Percentiles rank a stretch among this genome's conserved stretches.
Conservation (phyloP, 2,329 filamentous ascomycete species). For the Beauveria asiatica region DNA sequence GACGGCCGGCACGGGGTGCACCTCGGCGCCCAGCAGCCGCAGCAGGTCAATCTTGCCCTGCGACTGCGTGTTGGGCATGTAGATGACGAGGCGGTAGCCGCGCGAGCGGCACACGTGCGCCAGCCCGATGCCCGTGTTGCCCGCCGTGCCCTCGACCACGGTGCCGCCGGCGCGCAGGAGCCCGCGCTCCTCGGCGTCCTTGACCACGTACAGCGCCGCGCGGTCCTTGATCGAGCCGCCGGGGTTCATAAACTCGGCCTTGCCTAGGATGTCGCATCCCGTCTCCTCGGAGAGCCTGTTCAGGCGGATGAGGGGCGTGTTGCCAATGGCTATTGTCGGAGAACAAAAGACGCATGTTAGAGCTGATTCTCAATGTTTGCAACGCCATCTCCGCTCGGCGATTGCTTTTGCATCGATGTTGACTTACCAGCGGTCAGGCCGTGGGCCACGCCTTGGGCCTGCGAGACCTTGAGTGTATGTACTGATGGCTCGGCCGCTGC, state of each 20-base stretch:
- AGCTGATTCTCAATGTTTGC: neutral
- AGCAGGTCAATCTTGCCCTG: slow-evolving; percentile 96
- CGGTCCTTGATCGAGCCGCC: slow-evolving; percentile 95
- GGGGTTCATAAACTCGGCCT: slow-evolving; percentile 98
- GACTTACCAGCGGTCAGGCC: slow-evolving; percentile 70
- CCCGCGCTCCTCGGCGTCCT: slow-evolving; percentile 84
- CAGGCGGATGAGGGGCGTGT: slow-evolving; percentile 87
- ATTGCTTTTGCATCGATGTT: too few species aligned
- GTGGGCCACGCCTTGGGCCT: slow-evolving; percentile 69
- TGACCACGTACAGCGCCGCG: slow-evolving; percentile 86
- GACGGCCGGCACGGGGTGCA: slow-evolving; percentile 91
- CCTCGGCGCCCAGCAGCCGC: slow-evolving; percentile 83
- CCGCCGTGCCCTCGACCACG: slow-evolving; percentile 92
- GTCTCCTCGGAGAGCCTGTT: slow-evolving; percentile 84
- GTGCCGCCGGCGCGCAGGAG: slow-evolving; percentile 79
- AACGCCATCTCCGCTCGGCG: neutral
- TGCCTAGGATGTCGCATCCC: slow-evolving; percentile 88
- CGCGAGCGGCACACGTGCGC: slow-evolving; percentile 90
- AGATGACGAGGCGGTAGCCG: slow-evolving; percentile 93
- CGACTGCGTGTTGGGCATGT: slow-evolving; percentile 98
- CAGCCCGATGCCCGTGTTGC: slow-evolving; percentile 95
- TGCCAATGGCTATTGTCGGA: slow-evolving; percentile 69
- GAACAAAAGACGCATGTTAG: neutral
- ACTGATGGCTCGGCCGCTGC: slow-evolving; percentile 40
- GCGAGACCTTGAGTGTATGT: slow-evolving; percentile 64